Conservation (phyloP, 257 asterid species). For the Solanum ossicruentum region DNA sequence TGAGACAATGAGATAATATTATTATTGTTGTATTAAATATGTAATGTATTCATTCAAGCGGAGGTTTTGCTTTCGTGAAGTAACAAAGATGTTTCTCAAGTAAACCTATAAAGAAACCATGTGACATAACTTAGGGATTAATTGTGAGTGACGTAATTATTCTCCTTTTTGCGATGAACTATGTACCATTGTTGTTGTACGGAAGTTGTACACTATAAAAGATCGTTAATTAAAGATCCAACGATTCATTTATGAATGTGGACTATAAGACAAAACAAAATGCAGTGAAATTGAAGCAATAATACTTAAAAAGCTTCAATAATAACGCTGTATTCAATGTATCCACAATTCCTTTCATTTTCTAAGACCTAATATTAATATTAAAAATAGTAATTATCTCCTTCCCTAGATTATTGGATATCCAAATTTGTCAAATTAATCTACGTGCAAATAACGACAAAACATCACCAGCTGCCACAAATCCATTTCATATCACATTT, state of each 20-base stretch:
- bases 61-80: not conserved
- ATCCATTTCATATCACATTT: constrained; percentile 3
- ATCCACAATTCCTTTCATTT: not conserved
- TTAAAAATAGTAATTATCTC: not conserved
- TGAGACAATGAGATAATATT: too few species aligned
- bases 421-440: constrained; percentile 13
- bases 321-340: not conserved
- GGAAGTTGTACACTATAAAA: constrained; percentile 24
- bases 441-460: constrained; percentile 18
- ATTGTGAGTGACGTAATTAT: not conserved
- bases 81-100: not conserved
- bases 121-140: not conserved
- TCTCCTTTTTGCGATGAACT: not conserved
- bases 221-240: not conserved
- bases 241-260: constrained; percentile 24
- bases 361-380: not conserved
- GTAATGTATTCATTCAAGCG: too few species aligned
- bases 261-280: constrained; percentile 27
- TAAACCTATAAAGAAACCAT: not conserved
- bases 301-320: not conserved
- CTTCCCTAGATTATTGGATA: constrained; percentile 7
- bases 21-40: too few species aligned
- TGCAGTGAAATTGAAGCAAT: not conserved
- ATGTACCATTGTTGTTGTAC: constrained; percentile 19
- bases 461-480: constrained; percentile 25